A percentile compares a stretch with the other conserved stretches of the same genome.
phyloP scores from a whole-genome alignment of 768 basidiomycete genomes.

The Psilocybe tampanensis region DNA sequence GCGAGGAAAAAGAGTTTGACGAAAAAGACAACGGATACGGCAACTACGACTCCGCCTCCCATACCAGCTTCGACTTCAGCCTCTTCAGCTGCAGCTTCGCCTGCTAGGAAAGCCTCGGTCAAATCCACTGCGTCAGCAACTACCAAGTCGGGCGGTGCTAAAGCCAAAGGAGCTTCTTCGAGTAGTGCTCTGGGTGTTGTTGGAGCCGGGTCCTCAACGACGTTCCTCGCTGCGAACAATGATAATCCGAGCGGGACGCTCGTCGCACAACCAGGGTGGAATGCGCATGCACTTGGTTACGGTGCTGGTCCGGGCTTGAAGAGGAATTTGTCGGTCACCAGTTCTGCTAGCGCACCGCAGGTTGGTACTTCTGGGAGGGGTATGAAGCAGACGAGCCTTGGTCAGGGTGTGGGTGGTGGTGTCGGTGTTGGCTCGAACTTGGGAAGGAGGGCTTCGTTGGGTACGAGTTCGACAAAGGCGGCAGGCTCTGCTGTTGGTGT shows the following conservation, averaged over 20 bases:
- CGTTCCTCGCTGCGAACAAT: conserved; percentile 22
- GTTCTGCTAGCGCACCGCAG: conserved; percentile 30
- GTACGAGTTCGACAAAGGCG: no score
- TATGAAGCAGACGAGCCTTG: conserved; percentile 17
- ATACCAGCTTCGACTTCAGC: no score
- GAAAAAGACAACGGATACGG: no score
- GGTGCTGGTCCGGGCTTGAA: no score
- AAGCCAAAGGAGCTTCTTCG: no score
- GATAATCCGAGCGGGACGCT: conserved; percentile 23
- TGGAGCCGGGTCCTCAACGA: conserved; percentile 10
- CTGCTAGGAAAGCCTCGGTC: no score
- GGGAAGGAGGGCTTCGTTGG: conserved; percentile 16
- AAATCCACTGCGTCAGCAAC: no score
- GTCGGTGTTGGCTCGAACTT: background rate
- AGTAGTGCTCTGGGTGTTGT: no score
- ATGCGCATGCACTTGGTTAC: conserved; percentile 13
- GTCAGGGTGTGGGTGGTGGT: conserved; percentile 21
- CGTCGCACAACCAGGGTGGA: conserved; percentile 22
- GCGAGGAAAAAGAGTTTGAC: conserved; percentile 22
- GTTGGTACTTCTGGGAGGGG: conserved; percentile 2
- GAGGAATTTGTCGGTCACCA: conserved; percentile 32
- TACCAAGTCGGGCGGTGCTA: no score
- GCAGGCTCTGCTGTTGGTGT: no score
- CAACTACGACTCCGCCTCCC: no score
- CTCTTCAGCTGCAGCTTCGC: background rate